phyloP scores from a whole-genome alignment of 163 green algal species.

The Smithsoniella earleae region DNA sequence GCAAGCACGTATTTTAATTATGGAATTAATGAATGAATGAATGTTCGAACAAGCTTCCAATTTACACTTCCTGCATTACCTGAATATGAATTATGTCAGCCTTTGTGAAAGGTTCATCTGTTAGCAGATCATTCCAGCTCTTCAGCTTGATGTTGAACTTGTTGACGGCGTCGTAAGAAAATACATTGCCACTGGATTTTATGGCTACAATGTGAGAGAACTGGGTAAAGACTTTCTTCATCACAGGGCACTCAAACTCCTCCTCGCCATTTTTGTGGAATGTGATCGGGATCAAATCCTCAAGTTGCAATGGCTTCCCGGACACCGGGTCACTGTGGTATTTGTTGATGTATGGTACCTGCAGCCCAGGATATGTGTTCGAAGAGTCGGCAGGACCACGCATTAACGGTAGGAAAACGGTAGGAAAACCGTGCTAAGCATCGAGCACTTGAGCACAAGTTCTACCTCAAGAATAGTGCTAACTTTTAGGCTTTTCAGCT shows the following conservation, averaged over 20 bases:
- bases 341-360: constrained; percentile 84
- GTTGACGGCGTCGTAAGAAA: constrained; percentile 75
- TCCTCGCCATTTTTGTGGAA: constrained; percentile 84
- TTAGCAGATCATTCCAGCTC: constrained; percentile 78
- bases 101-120: constrained; percentile 80
- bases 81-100: constrained; percentile 88
- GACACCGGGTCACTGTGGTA: constrained; percentile 75
- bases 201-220: constrained; percentile 96
- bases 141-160: constrained; percentile 92
- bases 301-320: constrained; percentile 69
- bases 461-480: neutral
- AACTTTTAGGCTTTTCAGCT: neutral
- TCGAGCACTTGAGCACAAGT: constrained; percentile 27
- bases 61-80: too few relatives aligned
- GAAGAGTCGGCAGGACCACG: too few relatives aligned
- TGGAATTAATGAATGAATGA: too few relatives aligned
- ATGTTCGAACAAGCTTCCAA: too few relatives aligned
- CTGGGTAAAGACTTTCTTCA: constrained; percentile 62
- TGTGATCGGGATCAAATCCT: constrained; percentile 81
- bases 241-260: constrained; percentile 81
- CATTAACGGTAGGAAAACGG: too few relatives aligned
- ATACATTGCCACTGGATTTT: constrained; percentile 81
- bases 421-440: too few relatives aligned
- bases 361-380: too few relatives aligned
- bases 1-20: too few relatives aligned